Percentiles rank a stretch among this genome's conserved stretches.
These are phyloP conservation scores for Gossypium turneri DNA, from an alignment of 345 rosid species.

Conservation along the genomic window DNA sequence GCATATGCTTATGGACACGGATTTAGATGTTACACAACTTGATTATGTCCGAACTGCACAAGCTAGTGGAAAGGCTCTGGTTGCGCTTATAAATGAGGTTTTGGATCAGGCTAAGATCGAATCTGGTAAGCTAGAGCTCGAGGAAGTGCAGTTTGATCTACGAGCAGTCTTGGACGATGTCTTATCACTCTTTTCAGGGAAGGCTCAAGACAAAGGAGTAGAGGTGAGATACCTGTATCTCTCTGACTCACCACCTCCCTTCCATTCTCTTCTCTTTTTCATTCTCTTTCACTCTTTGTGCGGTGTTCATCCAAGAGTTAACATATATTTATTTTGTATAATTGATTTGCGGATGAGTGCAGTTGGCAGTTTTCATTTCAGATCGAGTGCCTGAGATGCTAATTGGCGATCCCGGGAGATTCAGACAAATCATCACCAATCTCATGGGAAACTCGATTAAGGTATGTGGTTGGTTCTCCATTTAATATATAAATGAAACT, in stretches of 20 bases:
- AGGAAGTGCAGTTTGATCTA: constrained; percentile 74
- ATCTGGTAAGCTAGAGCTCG: constrained; percentile 96
- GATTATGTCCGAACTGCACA: constrained; percentile 90
- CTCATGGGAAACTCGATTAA: constrained; percentile 94
- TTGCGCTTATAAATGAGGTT: constrained; percentile 85
- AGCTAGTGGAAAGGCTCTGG: constrained; percentile 89
- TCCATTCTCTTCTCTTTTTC: neutral
- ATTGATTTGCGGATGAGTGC: constrained; percentile 27
- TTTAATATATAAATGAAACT: neutral
- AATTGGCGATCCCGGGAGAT: constrained; percentile 92
- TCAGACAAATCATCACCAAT: constrained; percentile 89
- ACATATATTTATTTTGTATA: neutral
- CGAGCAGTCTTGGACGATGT: constrained; percentile 85
- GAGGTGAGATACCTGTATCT: constrained; percentile 51
- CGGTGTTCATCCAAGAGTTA: neutral
- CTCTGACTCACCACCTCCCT: neutral
- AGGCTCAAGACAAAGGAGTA: constrained; percentile 79
- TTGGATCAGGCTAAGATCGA: constrained; percentile 97
- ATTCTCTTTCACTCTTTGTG: neutral
- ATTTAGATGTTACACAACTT: constrained; percentile 82
- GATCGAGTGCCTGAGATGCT: constrained; percentile 75
- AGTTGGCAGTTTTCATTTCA: constrained; percentile 91
- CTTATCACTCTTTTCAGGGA: constrained; percentile 85
- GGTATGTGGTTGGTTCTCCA: constrained; percentile 34
- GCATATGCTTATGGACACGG: constrained; percentile 86